phyloP scores from a whole-genome alignment of 2,329 filamentous ascomycete genomes.

The Trichoderma asperellum region DNA sequence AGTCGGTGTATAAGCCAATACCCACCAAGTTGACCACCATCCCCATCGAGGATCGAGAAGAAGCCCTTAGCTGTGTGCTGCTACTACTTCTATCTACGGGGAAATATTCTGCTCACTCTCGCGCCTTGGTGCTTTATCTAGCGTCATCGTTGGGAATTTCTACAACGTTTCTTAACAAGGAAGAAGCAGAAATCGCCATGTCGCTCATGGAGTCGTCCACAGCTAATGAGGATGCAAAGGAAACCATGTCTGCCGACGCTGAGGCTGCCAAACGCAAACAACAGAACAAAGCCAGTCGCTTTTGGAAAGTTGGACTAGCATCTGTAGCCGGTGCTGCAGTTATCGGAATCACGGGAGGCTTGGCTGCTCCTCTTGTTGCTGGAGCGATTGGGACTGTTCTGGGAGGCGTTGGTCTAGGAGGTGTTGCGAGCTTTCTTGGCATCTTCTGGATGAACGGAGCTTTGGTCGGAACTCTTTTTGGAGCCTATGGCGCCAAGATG shows the following conservation, averaged over 20 bases:
- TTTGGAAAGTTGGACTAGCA: conserved; percentile 90
- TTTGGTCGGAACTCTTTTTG: conserved; percentile 84
- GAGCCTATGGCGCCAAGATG: conserved; percentile 82
- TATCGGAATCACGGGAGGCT: conserved; percentile 87
- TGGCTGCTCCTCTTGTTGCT: conserved; percentile 87
- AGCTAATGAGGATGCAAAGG: conserved; percentile 44
- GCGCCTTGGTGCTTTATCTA: conserved; percentile 69
- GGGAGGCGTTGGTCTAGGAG: conserved; percentile 82
- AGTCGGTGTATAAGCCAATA: conserved; percentile 57
- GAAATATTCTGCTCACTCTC: conserved; percentile 74
- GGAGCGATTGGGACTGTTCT: conserved; percentile 84
- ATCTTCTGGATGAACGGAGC: conserved; percentile 85
- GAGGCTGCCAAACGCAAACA: conserved; percentile 75
- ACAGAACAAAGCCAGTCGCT: conserved; percentile 69
- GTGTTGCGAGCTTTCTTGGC: conserved; percentile 83
- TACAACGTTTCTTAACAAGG: conserved; percentile 62
- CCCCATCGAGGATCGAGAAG: conserved; percentile 59
- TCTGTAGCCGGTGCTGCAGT: conserved; percentile 85
- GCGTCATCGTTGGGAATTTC: conserved; percentile 68
- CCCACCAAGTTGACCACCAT: conserved; percentile 60
- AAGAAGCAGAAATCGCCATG: conserved; percentile 76
- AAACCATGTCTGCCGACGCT: conserved; percentile 71
- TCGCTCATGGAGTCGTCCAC: conserved; percentile 70
- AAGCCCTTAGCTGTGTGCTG: conserved; percentile 71
- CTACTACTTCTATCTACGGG: conserved; percentile 73